Evolutionary conservation across 2,329 filamentous ascomycete genomes (phyloP).

Genomic region (Curvularia verruculosa): DNA sequence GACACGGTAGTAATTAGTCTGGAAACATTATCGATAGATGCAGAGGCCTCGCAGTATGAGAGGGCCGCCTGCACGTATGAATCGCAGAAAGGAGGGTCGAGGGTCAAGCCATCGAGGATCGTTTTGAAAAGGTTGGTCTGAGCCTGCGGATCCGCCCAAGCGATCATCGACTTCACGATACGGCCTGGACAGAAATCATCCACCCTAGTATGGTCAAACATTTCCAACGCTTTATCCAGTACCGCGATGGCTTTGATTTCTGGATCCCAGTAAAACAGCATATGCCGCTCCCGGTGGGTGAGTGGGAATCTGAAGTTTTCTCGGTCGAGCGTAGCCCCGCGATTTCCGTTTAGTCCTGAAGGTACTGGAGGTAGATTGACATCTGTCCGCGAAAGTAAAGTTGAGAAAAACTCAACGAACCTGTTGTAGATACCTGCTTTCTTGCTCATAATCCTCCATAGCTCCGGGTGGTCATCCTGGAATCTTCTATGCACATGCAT

Average conservation of each 20-base stretch:
- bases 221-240: conserved; percentile 46
- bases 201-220: conserved; percentile 39
- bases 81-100: conserved; percentile 36
- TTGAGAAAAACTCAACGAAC: conserved; percentile 39
- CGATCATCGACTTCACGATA: conserved; percentile 42
- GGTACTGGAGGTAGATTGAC: conserved; percentile 21
- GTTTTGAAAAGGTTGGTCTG: conserved; percentile 31
- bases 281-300: conserved; percentile 26
- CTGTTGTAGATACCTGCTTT: conserved; percentile 40
- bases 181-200: conserved; percentile 44
- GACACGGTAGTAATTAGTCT: conserved; percentile 30
- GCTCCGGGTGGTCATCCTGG: conserved; percentile 24
- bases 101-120: conserved; percentile 38
- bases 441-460: conserved; percentile 42
- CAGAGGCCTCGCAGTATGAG: conserved; percentile 37
- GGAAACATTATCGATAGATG: conserved; percentile 19
- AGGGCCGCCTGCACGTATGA: conserved; percentile 43
- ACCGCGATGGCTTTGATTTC: conserved; percentile 39
- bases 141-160: conserved; percentile 21
- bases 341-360: conserved; percentile 18
- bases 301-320: conserved; percentile 37
- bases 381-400: conserved; percentile 37
- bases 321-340: conserved; percentile 29
- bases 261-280: conserved; percentile 37
- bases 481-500: conserved; percentile 32